These are phyloP conservation scores for Trifolium dubium DNA, from an alignment of 306 rosid genomes.

Conservation along the genomic window DNA sequence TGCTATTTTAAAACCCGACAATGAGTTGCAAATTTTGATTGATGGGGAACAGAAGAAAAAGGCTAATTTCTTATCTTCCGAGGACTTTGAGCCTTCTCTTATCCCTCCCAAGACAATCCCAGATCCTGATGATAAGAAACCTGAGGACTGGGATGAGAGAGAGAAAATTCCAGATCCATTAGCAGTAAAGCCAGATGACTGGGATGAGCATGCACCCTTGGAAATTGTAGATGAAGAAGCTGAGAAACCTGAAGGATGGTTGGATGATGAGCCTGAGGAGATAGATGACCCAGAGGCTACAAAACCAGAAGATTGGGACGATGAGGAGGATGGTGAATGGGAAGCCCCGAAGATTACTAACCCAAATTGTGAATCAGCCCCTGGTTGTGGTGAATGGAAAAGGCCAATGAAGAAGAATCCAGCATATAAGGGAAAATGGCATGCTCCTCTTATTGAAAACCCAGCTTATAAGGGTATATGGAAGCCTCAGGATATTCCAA, in stretches of 20 bases:
- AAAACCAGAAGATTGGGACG: constrained; percentile 95
- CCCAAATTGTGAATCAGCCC: constrained; percentile 74
- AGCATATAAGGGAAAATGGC: constrained; percentile 94
- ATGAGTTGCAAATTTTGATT: constrained; percentile 52
- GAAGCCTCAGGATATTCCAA: constrained; percentile 86
- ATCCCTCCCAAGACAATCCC: constrained; percentile 88
- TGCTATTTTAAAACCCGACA: constrained; percentile 69
- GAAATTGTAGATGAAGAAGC: constrained; percentile 92
- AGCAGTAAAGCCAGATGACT: constrained; percentile 96
- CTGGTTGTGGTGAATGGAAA: constrained; percentile 97
- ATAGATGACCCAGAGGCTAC: constrained; percentile 90
- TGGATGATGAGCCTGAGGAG: constrained; percentile 96
- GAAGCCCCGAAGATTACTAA: constrained; percentile 83
- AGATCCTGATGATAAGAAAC: constrained; percentile 89
- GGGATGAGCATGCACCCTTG: constrained; percentile 98
- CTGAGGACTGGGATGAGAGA: constrained; percentile 98
- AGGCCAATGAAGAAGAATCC: constrained; percentile 93
- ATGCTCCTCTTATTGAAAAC: constrained; percentile 86
- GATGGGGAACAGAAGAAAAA: constrained; percentile 64
- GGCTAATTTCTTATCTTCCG: constrained; percentile 67
- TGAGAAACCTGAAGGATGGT: constrained; percentile 96
- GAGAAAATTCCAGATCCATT: constrained; percentile 82
- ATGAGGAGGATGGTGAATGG: constrained; percentile 97
- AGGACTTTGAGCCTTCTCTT: constrained; percentile 88
- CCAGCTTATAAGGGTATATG: constrained; percentile 92